Base-by-base conservation (phyloP, 2,329 filamentous ascomycete genomes). In the Epichloe amarillans region DNA sequence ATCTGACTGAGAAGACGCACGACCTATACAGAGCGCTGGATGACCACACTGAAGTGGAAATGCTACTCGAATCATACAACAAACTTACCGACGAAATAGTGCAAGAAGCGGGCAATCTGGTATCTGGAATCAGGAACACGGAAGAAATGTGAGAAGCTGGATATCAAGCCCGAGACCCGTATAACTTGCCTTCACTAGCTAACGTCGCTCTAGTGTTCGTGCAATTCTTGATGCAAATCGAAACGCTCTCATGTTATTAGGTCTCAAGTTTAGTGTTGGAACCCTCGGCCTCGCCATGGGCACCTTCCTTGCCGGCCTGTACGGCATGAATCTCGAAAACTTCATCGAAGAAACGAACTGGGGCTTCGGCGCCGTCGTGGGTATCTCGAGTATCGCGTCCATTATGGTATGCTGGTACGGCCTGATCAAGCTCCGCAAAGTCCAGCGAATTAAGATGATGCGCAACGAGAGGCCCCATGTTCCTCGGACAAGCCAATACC, bases 241-340 rank as follows among this genome's bases (percentile, higher is more conserved):
- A 58, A 98, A 98, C 71, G 86, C 89, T 8, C 86, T 98, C 57
- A 98, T 98, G 93, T 76, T 98, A 17, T 79, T 97, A 35, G 93
- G 97, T 56, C 82, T 98, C 59, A 95, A 95, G 64, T 95, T 97
- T 71, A 93, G 86, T 63, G 90, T 98, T 53, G 88, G 89, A 52
- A 97, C 93, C 1, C 79, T 98, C 4, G 89, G 90, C n/a, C 81
- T 97, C 46, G 91, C 88, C 50, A 88, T 90, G 64, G 93, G 93
- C 50, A 96, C 93, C 47, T 94, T 97, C 64, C 78, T 96, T 60
- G 94, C 93, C 8, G 90, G 90, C n/a, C 81, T 98, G n/a, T 98
- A 97, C 75, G 93, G 93, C 60, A 97, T 97, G 90, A 98, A 98
- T 71, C 73, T 98, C 56, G 94, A 96, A 65, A 97, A 97, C 69